Evolutionary conservation across 2,329 filamentous ascomycete species (phyloP).

Genomic region (Aspergillus sp.): DNA sequence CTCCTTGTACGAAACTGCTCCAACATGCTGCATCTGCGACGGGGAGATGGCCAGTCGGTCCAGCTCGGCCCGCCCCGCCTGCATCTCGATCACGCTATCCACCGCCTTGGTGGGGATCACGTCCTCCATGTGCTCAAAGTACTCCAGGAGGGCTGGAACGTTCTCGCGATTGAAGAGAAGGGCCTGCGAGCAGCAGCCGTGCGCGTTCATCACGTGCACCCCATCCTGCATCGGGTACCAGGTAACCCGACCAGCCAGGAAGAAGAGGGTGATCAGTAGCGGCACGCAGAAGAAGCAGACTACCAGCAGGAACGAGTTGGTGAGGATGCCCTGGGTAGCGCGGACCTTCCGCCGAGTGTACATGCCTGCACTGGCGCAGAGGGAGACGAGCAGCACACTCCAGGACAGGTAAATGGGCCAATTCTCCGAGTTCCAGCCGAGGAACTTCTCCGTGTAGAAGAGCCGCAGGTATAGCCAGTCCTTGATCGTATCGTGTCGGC

Average conservation of each 20-base stretch:
- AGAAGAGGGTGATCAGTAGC: conserved; percentile 39
- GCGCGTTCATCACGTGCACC: conserved; percentile 45
- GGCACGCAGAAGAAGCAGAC: conserved; percentile 34
- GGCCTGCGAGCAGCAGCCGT: conserved; percentile 50
- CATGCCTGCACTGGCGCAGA: conserved; percentile 22
- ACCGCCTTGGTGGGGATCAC: conserved; percentile 19
- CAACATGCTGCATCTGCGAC: conserved; percentile 29
- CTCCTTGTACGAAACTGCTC: conserved; percentile 27
- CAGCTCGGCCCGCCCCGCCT: conserved; percentile 17
- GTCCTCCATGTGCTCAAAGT: conserved; percentile 19
- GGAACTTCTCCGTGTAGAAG: conserved; percentile 51
- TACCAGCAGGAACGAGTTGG: conserved; percentile 29
- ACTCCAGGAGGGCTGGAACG: conserved; percentile 19
- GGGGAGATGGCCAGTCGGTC: conserved; percentile 27
- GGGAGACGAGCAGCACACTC: conserved; percentile 29
- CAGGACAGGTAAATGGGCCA: conserved; percentile 42
- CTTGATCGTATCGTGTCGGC: conserved; percentile 11
- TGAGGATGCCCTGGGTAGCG: conserved; percentile 20
- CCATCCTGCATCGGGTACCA: conserved; percentile 41
- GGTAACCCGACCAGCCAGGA: conserved; percentile 46
- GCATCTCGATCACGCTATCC: conserved; percentile 24
- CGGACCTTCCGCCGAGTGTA: conserved; percentile 17
- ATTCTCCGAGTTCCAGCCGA: conserved; percentile 49
- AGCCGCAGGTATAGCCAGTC: conserved; percentile 48
- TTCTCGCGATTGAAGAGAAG: conserved; percentile 45